These are phyloP conservation scores for Penicillium italicum DNA, from an alignment of 2,329 filamentous ascomycete genomes.

Conservation along the genomic window DNA sequence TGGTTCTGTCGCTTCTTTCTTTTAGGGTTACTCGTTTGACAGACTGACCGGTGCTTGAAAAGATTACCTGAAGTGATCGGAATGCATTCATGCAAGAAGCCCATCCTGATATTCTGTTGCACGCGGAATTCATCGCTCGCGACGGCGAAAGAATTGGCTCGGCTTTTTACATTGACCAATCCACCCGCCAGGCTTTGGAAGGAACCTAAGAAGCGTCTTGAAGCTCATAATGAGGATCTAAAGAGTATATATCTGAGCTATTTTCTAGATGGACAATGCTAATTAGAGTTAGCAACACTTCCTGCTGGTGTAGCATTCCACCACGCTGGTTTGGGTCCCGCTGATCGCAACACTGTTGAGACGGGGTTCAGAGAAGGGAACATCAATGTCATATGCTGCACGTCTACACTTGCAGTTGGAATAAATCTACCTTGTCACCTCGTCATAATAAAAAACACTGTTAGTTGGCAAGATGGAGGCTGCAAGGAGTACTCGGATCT, in stretches of 20 bases:
- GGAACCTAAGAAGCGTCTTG: constrained; percentile 50
- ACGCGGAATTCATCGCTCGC: constrained; percentile 67
- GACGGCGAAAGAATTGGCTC: constrained; percentile 65
- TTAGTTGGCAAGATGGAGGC: constrained; percentile 58
- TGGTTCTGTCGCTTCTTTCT: not conserved
- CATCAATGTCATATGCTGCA: constrained; percentile 81
- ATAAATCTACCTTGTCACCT: constrained; percentile 81
- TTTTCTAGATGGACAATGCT: constrained; percentile 4
- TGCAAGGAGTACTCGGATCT: constrained; percentile 73
- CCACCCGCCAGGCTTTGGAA: constrained; percentile 60
- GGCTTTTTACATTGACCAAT: constrained; percentile 58
- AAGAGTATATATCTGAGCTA: constrained; percentile 42
- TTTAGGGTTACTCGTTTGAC: not conserved
- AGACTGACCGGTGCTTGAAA: constrained; percentile 3
- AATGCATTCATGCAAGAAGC: constrained; percentile 66
- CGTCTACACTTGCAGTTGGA: constrained; percentile 77
- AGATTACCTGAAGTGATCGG: constrained; percentile 65
- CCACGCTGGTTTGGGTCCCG: constrained; percentile 67
- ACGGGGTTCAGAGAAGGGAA: constrained; percentile 65
- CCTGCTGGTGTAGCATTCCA: constrained; percentile 71
- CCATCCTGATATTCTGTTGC: constrained; percentile 79
- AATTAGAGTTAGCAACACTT: constrained; percentile 40
- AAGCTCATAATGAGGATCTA: constrained; percentile 58
- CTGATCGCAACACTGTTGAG: constrained; percentile 66
- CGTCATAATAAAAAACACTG: constrained; percentile 77